Evolutionary conservation across 176 grass and related monocot species (phyloP), one percentile per base, ranked within the genome.

Genomic region (Pontederia paniculata): DNA sequence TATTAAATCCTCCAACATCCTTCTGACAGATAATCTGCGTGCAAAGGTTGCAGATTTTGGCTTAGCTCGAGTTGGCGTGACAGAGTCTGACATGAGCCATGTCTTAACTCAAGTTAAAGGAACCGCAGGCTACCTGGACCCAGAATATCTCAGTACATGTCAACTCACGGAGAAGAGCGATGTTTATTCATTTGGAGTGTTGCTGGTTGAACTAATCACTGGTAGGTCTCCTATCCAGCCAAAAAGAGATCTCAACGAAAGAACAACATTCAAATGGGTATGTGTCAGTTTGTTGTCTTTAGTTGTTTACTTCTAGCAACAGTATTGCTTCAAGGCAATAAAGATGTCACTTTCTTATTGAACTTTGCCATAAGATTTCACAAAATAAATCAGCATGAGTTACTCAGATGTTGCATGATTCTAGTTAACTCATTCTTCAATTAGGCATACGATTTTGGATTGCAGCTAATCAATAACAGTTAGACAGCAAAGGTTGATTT

Each of bases 1-100:
- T 48, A 63, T 63, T 9, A 63, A 63, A n/a, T 63, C 60, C 44
- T 63, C 60, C 20, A 63, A 63, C 43, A 63, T 63, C 12, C 60
- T 63, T 48, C 11, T 63, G 10, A 48, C 44, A 9, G 60, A 63
- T n/a, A 63, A 63, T 63, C 21, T 63, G 4, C 60, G 60, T 23
- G 60, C 60, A 9, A 63, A 63, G 60, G 60, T 63, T 48, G 60
- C 60, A 17, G 60, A 62, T 62, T 62, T 62, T 47, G 60, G 60
- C 6, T 48, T 63, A 8, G 44, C 60, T 13, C 43, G 60, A 25
- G 18, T 63, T 48, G 9, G 42, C 16, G 20, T 3, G 13, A 16
- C 10, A 5, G 60, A 63, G 5, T 48, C 60, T 25, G 60, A 47
- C 22, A 18, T 25, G 13, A n/a, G 18, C 44, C 60, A 63, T 25